A percentile compares a stretch with the other conserved stretches of the same genome.
Evolutionary conservation across 129 eudicot species (phyloP).

Genomic region (Flaveria trinervia): DNA sequence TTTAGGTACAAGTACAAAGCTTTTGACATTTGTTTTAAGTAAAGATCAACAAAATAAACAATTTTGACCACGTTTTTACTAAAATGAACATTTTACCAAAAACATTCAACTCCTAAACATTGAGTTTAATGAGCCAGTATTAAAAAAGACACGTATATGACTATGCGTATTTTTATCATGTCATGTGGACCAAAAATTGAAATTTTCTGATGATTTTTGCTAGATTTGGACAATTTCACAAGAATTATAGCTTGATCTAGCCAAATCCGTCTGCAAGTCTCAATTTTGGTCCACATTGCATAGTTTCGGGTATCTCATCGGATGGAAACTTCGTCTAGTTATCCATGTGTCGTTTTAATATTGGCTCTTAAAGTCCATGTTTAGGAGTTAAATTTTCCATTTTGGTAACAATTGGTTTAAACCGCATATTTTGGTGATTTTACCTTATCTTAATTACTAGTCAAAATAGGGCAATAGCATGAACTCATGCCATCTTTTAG

Average conservation of each 20-base stretch:
- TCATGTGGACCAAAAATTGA: too few relatives aligned
- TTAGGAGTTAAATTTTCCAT: neutral
- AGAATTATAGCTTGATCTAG: neutral
- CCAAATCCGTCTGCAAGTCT: neutral
- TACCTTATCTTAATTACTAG: neutral
- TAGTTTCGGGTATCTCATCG: neutral
- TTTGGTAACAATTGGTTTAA: neutral
- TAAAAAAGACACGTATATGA: too few relatives aligned
- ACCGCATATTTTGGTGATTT: neutral
- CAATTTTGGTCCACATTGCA: too few relatives aligned
- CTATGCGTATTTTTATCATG: too few relatives aligned
- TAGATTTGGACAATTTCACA: too few relatives aligned
- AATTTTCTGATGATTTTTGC: too few relatives aligned
- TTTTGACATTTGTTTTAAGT: too few relatives aligned
- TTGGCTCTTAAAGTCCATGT: neutral
- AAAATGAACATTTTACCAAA: too few relatives aligned
- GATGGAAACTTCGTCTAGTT: neutral
- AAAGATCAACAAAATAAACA: too few relatives aligned
- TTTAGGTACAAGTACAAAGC: neutral
- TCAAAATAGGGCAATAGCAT: constrained; percentile 10
- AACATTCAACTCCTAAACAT: too few relatives aligned
- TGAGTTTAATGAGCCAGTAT: too few relatives aligned
- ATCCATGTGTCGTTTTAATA: neutral
- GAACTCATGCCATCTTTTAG: constrained; percentile 1
- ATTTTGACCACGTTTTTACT: too few relatives aligned